Evolutionary conservation across 2,329 filamentous ascomycete species (phyloP).

Genomic region (Talaromyces atroroseus): DNA sequence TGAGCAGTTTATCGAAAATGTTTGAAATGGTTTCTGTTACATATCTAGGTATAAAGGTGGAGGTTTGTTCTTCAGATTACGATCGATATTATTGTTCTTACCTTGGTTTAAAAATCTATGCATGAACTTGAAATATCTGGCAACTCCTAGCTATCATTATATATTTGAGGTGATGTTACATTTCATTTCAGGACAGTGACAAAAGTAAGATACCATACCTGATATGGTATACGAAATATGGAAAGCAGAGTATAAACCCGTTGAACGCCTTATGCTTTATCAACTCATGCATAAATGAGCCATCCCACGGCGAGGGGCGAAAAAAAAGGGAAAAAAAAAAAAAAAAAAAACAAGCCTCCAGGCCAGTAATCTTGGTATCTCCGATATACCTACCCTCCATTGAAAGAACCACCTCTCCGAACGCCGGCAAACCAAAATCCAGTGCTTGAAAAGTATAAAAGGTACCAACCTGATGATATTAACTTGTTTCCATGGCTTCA

Average conservation of each 20-base stretch:
- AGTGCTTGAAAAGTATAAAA: background rate
- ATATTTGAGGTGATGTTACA: background rate
- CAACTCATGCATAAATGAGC: background rate
- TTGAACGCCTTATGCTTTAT: background rate
- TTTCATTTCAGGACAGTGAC: background rate
- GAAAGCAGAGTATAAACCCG: background rate
- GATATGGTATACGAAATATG: background rate
- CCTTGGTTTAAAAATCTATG: background rate
- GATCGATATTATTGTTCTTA: background rate
- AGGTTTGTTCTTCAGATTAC: no score
- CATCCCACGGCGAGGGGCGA: background rate
- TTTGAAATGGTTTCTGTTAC: background rate
- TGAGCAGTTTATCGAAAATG: background rate
- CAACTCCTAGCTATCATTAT: background rate
- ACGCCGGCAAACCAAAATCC: constrained; percentile 3
- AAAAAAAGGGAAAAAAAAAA: no score
- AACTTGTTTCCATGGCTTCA: constrained; percentile 25
- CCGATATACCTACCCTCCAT: background rate
- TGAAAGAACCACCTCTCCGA: background rate
- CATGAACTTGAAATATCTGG: background rate
- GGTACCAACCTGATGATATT: background rate
- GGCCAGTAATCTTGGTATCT: background rate
- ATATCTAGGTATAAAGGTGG: background rate
- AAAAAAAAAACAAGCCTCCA: background rate
- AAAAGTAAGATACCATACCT: background rate